Conservation (phyloP, 2,329 filamentous ascomycete genomes). For the Byssochlamys sp. region DNA sequence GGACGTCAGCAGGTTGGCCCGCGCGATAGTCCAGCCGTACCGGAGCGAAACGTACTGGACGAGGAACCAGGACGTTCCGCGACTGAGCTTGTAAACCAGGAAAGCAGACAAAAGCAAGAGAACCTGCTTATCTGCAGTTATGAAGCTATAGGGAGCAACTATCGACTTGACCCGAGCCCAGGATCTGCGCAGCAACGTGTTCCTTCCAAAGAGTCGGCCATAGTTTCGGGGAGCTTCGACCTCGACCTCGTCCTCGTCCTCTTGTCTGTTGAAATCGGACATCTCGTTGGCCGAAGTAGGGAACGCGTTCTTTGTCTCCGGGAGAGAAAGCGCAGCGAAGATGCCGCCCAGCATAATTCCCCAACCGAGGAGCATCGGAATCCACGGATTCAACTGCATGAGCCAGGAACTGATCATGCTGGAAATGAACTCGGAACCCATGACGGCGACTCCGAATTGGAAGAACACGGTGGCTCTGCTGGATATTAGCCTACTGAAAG, state of each 20-base stretch:
- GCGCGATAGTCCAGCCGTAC: constrained; percentile 40
- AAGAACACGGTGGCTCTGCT: constrained; percentile 33
- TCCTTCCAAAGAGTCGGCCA: constrained; percentile 1
- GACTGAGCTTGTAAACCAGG: constrained; percentile 40
- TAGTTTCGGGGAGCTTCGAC: neutral
- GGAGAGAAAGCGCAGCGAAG: constrained; percentile 23
- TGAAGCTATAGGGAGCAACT: constrained; percentile 30
- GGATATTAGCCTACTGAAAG: neutral
- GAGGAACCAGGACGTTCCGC: constrained; percentile 38
- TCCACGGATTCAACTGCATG: constrained; percentile 33
- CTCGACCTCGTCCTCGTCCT: constrained; percentile 8
- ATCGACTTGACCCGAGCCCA: constrained; percentile 12
- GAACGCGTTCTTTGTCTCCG: constrained; percentile 30
- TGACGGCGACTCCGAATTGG: constrained; percentile 29
- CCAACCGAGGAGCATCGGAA: constrained; percentile 29
- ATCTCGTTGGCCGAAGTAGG: constrained; percentile 17
- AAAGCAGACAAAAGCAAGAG: constrained; percentile 38
- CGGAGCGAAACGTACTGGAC: constrained; percentile 46
- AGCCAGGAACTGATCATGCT: constrained; percentile 31
- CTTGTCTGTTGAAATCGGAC: constrained; percentile 11
- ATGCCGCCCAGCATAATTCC: constrained; percentile 23
- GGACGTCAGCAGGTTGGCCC: constrained; percentile 35
- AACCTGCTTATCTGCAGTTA: constrained; percentile 31
- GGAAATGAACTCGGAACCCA: constrained; percentile 31
- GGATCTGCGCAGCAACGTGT: constrained; percentile 1